Evolutionary conservation across 495 filamentous ascomycete genomes (phyloP), one percentile per base, ranked within the genome.

Genomic region (Halenospora varia): DNA sequence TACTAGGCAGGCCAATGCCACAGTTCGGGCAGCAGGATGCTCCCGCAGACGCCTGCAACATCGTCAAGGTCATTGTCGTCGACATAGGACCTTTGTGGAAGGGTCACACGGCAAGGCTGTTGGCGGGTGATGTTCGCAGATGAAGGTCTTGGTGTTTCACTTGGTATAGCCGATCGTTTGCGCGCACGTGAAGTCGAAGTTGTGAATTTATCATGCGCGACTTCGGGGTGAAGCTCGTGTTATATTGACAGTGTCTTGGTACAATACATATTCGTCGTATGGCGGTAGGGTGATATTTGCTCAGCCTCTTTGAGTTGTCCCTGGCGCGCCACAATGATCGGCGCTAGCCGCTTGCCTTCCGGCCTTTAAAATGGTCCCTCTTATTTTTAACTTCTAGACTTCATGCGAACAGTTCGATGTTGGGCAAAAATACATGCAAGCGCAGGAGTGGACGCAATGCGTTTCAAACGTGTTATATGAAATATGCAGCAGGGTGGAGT

Each of bases 31-130:
- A 67, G 17, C 50, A 47, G 10, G 25, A 11, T n/a, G 41, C 18
- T 40, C 24, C n/a, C 1, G 15, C 53, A 9, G 50, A 17, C 9
- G 45, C 46, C 40, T 42, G 42, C 8, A 58, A 17, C 53, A 64
- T 63, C 19, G 61, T 64, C 11, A 66, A 39, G 40, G 65, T 67
- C 50, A 62, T 61, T 48, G 65, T 67, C 3, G 64, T 60, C 26
- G 63, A 57, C 51, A 54, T 57, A 29, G 23, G 57, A 51, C 25
- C 57, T 59, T 29, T 59, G 47, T 61, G 59, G 22, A 17, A 49
- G 48, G 56, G 26, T 66, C 63, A 65, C 61, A 62, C 58, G 67
- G 65, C 60, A 25, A n/a, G 20, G 48, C 55, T 57, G 29, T 35
- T 35, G 29, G 29, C 29, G 29, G 29, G 13, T 35, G 29, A 35